Evolutionary conservation across 495 filamentous ascomycete species (phyloP).

Genomic region (Aspergillus incahuasiensis): DNA sequence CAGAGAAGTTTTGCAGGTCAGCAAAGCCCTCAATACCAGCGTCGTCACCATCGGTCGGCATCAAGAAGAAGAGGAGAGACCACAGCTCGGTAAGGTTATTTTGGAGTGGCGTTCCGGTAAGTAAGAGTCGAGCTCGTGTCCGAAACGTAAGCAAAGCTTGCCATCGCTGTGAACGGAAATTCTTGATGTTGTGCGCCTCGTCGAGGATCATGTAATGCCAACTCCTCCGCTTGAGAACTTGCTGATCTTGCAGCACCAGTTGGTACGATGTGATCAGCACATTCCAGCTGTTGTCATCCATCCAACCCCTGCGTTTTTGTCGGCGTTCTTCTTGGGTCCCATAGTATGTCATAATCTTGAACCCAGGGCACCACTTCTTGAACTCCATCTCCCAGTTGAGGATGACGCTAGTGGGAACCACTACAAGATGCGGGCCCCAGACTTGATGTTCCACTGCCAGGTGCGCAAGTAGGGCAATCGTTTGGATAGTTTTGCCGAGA

Average conservation of each 20-base stretch:
- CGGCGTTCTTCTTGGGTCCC: conserved; percentile 88
- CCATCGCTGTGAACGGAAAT: conserved; percentile 96
- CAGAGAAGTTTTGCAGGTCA: conserved; percentile 84
- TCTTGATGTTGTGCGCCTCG: conserved; percentile 99
- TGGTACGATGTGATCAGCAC: conserved; percentile 97
- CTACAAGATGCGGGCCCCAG: conserved; percentile 94
- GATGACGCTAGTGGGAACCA: conserved; percentile 97
- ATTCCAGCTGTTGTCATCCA: conserved; percentile 85
- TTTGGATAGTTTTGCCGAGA: conserved; percentile 97
- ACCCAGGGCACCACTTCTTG: conserved; percentile 98
- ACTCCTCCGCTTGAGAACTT: conserved; percentile 83
- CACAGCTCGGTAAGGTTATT: conserved; percentile 96
- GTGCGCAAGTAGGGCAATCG: conserved; percentile 90
- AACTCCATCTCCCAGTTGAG: conserved; percentile 99
- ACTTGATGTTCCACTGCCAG: conserved; percentile 85
- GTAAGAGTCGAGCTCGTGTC: conserved; percentile 76
- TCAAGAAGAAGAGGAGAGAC: conserved; percentile 94
- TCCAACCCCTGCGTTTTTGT: conserved; percentile 87
- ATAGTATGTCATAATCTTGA: conserved; percentile 97
- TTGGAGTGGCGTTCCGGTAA: conserved; percentile 94
- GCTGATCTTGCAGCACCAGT: conserved; percentile 86
- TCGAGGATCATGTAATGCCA: conserved; percentile 99
- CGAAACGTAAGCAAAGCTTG: conserved; percentile 89
- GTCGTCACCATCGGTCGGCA: conserved; percentile 72
- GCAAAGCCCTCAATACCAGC: conserved; percentile 80